Base-by-base conservation (phyloP, 352 stramenopile species). In the Phytopythium delawarense region DNA sequence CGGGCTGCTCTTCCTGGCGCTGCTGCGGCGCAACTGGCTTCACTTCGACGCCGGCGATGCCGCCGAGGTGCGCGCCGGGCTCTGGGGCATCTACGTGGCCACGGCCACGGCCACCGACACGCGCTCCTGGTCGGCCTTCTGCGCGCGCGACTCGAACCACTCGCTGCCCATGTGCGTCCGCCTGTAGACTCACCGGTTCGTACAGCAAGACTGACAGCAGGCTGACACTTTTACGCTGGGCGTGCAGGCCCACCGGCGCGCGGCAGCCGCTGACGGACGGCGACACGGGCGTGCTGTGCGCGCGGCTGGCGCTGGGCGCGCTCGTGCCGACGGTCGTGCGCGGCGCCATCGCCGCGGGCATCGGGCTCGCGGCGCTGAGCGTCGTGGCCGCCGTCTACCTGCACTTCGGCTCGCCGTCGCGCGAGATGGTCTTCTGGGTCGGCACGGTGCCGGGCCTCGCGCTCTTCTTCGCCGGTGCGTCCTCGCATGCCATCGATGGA, bases 1-100 rank as follows among this genome's bases (percentile, higher is more conserved):
- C 48, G 71, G 59, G 35, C 55, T 91, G 57, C 71, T 90, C 13
- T 89, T 89, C 63, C 75, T 89, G 28, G 59, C 82, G 57, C 66
- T 93, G 46, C 65, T 91, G 64, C 75, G 80, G 11, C 73, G 69
- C 35, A 70, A 81, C 56, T 93, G 84, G 84, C 70, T 93, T 55
- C 49, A 79, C 45, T 23, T 55, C 34, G 28, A 63, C 15, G 65
- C 51, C 30, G 32, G 37, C 37, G 69, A 77, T 30, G 71, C 76
- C 15, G 75, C 76, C 49, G 70, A 75, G 30, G 64, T 80, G 32
- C 61, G 75, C n/a, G 81, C 79, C 16, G 86, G 81, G 15, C 81
- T 93, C 46, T 78, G 71, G 64, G 64, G 67, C n/a, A 51, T 93
- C 39, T 74, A 74, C 45, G 62, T 91, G 13, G 40, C 64, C 20